Conservation (phyloP, 805 yeast species). For the Starmerella potacharoeniae region DNA sequence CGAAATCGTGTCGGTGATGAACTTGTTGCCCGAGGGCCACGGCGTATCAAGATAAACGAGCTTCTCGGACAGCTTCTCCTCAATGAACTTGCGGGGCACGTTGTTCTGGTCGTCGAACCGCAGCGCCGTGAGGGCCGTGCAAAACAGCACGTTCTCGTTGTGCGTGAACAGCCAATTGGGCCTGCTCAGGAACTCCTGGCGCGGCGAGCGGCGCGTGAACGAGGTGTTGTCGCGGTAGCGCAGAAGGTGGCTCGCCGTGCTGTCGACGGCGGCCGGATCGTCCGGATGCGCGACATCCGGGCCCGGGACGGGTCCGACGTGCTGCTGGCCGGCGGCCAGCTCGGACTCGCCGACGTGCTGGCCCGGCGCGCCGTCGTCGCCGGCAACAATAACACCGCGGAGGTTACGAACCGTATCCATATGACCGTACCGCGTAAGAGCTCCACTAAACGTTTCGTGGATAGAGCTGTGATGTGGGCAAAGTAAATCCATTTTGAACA, state of each 20-base stretch:
- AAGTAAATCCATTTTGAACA: not conserved
- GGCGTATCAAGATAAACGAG: conserved; percentile 17
- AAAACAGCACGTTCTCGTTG: conserved; percentile 19
- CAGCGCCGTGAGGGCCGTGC: conserved; percentile 16
- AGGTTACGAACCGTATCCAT: conserved; percentile 21
- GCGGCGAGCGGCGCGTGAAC: conserved; percentile 2
- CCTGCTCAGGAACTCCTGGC: conserved; percentile 18
- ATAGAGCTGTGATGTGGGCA: conserved; percentile 7
- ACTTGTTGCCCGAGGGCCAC: conserved; percentile 19
- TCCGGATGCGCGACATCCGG: not conserved
- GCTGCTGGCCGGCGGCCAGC: not conserved
- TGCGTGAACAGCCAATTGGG: conserved; percentile 20
- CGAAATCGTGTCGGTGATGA: conserved; percentile 11
- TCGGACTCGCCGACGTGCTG: not conserved
- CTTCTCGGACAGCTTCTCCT: conserved; percentile 16
- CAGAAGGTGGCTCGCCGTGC: not conserved
- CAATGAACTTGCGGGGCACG: conserved; percentile 21
- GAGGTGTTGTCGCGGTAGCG: not conserved
- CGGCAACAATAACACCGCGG: conserved; percentile 12
- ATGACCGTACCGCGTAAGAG: conserved; percentile 19
- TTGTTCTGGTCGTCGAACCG: conserved; percentile 19
- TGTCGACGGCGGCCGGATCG: not conserved
- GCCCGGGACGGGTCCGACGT: not conserved
- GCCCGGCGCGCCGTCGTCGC: not conserved
- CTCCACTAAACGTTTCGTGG: conserved; percentile 18